A percentile compares a stretch with the other conserved stretches of the same genome.
phyloP scores from a whole-genome alignment of 2,329 filamentous ascomycete genomes.

The Fusarium globosum region DNA sequence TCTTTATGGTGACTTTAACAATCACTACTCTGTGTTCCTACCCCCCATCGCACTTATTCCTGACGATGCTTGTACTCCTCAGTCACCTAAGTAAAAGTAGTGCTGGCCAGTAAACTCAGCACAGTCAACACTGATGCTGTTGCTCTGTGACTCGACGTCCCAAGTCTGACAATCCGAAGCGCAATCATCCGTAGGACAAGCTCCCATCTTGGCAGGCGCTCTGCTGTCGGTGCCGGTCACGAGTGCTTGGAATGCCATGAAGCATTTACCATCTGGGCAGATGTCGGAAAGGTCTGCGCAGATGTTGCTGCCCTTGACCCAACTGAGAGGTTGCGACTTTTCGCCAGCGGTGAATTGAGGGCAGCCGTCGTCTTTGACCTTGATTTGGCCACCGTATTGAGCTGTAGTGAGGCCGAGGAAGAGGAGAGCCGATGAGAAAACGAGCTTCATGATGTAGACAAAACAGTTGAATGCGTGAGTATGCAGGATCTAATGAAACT shows the following conservation, averaged over 20 bases:
- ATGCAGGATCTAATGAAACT: fast-evolving
- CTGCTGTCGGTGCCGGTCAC: not conserved
- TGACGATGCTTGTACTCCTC: not conserved
- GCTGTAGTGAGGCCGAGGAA: not conserved
- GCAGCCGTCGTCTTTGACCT: conserved; percentile 1
- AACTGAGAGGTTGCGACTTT: not conserved
- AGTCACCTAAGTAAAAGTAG: conserved; percentile 14
- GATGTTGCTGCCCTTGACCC: not conserved
- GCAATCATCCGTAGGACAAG: conserved; percentile 1
- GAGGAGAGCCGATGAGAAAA: not conserved
- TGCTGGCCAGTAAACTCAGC: conserved; percentile 10
- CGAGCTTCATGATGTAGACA: not conserved
- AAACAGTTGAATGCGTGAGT: fast-evolving
- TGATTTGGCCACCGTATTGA: conserved; percentile 16
- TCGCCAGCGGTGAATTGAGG: not conserved
- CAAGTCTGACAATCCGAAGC: conserved; percentile 1
- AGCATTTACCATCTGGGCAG: conserved; percentile 9
- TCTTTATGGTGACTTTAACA: not conserved
- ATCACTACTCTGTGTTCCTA: not conserved
- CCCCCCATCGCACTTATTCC: not conserved
- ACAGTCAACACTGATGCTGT: conserved; percentile 2
- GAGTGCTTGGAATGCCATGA: conserved; percentile 2
- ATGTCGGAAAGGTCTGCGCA: conserved; percentile 9
- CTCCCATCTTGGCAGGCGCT: conserved; percentile 1
- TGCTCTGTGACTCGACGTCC: not conserved